These are phyloP conservation scores for Trametes cingulata DNA, from an alignment of 768 basidiomycete genomes.

Conservation along the genomic window DNA sequence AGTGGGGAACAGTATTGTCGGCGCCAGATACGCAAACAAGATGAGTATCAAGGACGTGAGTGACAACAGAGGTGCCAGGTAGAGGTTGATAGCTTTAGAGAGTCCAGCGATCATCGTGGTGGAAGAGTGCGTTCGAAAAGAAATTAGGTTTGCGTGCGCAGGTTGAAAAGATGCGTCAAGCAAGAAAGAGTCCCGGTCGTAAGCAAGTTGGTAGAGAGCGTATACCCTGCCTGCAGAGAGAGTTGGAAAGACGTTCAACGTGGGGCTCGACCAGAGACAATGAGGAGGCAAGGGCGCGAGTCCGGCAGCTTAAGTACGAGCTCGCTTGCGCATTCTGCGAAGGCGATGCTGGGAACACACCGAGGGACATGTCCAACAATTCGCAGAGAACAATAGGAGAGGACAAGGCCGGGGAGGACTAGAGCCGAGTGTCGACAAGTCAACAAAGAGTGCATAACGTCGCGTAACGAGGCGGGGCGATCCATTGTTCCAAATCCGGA, in stretches of 20 bases:
- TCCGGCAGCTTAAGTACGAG: conserved; percentile 13
- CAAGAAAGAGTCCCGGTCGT: background rate
- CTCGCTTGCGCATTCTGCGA: background rate
- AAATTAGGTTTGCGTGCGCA: background rate
- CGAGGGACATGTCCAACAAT: conserved; percentile 3
- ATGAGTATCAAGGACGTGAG: conserved; percentile 67
- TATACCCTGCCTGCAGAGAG: conserved; percentile 22
- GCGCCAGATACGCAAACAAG: conserved; percentile 69
- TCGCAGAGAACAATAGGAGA: conserved; percentile 18
- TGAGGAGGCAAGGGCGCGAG: background rate
- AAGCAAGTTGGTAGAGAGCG: conserved; percentile 4
- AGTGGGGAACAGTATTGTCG: conserved; percentile 56
- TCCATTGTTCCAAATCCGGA: conserved; percentile 15
- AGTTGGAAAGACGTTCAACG: conserved; percentile 3
- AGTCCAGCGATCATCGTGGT: conserved; percentile 67
- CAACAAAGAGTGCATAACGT: conserved; percentile 5
- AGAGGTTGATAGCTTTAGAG: conserved; percentile 67
- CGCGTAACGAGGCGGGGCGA: conserved; percentile 15
- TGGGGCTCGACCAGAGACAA: conserved; percentile 9
- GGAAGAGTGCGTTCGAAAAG: background rate
- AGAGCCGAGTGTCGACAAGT: conserved; percentile 10
- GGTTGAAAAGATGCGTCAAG: background rate
- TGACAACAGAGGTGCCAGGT: conserved; percentile 65
- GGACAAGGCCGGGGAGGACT: conserved; percentile 8
- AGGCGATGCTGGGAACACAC: background rate